Base-by-base conservation (phyloP, 805 yeast species). In the Cephaloascus fragrans region DNA sequence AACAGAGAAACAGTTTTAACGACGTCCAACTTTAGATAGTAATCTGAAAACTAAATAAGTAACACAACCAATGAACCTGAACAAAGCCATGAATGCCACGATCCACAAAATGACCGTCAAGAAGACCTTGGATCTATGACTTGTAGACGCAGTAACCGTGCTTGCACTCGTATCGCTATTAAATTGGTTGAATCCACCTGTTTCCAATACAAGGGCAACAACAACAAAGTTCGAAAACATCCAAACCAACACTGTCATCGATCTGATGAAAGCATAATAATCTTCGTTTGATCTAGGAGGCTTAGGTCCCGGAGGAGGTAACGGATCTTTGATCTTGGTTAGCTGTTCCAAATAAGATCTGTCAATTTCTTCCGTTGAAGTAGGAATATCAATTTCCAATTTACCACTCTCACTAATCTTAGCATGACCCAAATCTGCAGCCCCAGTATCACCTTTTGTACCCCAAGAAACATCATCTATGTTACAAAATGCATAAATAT, bases 401-500 rank as follows among this genome's bases (percentile, higher is more conserved):
- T 71, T 67, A 48, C 80, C 80, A 46, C 72, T 77, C 39, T 71
- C 75, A 39, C 67, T 62, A 31, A 66, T 69, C 47, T 68, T 73
- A 10, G 73, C 77, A 2, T 60, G 69, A 38, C 83, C 82, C 52
- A 77, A 64, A 32, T 71, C 75, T 28, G 60, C 67, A 4, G 77
- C 76, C 3, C 82, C 73, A n/a, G 69, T 65, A 34, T 77, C 74
- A 32, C 84, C 84, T 54, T 79, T 78, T n/a, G 84, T 78, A 42
- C 84, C 84, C 84, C 84, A 78, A 2, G 84, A 78, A 36, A 78
- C 73, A 57, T 78, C 84, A 52, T 78, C 83, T 62, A 79, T 75
- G 56, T 78, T 78, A 62, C 83, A 78, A 53, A 79, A 78, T 1
- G 84, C 82, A 55, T 76, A 78, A 37, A 78, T 80, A 51, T 75